Percentiles rank a stretch among this genome's conserved stretches.
Evolutionary conservation across 345 rosid genomes (phyloP).

Genomic region (Eucalyptus fibrosa): DNA sequence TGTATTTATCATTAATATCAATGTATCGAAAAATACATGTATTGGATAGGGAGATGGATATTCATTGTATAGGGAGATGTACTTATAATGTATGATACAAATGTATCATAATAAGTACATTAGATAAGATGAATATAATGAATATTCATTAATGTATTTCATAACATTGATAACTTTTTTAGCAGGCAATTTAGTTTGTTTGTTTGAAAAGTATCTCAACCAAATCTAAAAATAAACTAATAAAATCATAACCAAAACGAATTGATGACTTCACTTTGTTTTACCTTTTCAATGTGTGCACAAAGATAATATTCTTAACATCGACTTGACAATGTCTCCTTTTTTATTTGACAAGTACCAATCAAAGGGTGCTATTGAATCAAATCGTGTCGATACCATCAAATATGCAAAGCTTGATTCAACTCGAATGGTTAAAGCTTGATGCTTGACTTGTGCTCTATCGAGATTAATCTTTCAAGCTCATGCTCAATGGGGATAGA

Average conservation of each 20-base stretch:
- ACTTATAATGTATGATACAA: too few relatives aligned
- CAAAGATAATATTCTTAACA: neutral
- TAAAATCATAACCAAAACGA: neutral
- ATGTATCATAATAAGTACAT: too few relatives aligned
- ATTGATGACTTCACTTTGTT: neutral
- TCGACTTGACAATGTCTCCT: neutral
- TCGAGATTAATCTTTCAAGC: neutral
- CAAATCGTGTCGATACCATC: neutral
- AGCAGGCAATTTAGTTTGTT: neutral
- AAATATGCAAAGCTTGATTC: neutral
- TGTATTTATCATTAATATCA: too few relatives aligned
- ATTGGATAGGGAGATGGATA: too few relatives aligned
- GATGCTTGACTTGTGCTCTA: neutral
- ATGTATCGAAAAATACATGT: too few relatives aligned
- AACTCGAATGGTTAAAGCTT: neutral
- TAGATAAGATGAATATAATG: too few relatives aligned
- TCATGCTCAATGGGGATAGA: neutral
- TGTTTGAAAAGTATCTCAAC: neutral
- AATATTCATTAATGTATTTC: too few relatives aligned
- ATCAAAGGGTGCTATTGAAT: neutral
- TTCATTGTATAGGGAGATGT: too few relatives aligned
- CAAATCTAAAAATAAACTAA: neutral
- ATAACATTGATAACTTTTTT: neutral
- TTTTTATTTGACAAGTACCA: neutral
- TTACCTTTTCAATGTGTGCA: neutral